Percentiles rank a stretch among this genome's conserved stretches.
These are phyloP conservation scores for Kodamaea plutei DNA, from an alignment of 1,139 yeast species.

Conservation along the genomic window DNA sequence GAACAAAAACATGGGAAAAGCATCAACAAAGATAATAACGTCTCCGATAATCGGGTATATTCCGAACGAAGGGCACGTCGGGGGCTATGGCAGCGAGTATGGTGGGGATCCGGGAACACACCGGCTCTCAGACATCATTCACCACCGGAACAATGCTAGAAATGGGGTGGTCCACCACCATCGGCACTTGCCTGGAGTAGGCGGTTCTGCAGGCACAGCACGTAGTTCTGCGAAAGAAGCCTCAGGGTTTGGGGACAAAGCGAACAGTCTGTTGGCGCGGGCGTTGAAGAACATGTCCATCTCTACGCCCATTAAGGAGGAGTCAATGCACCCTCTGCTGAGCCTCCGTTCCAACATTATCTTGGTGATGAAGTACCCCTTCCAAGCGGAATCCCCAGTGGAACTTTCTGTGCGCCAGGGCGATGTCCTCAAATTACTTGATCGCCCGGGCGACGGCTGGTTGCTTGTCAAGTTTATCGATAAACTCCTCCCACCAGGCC, in stretches of 20 bases:
- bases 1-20: constrained; percentile 7
- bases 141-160: too few species aligned
- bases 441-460: constrained; percentile 42
- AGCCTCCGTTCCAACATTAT: constrained; percentile 29
- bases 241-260: too few species aligned
- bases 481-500: constrained; percentile 31
- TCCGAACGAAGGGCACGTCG: constrained; percentile 1
- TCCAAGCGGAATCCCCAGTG: constrained; percentile 28
- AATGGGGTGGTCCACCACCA: too few species aligned
- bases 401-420: constrained; percentile 38
- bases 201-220: too few species aligned
- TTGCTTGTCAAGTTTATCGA: constrained; percentile 41
- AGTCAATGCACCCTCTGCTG: constrained; percentile 9
- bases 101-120: too few species aligned
- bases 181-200: too few species aligned
- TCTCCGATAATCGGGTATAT: constrained; percentile 8
- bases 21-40: constrained; percentile 8
- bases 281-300: constrained; percentile 16
- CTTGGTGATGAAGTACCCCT: constrained; percentile 35
- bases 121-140: too few species aligned
- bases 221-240: too few species aligned
- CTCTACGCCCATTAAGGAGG: constrained; percentile 20
- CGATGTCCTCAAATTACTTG: constrained; percentile 37
- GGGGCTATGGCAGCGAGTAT: too few species aligned
- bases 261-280: too few species aligned